Percentiles rank a stretch among this genome's conserved stretches.
phyloP scores from a whole-genome alignment of 2,329 filamentous ascomycete genomes.

The Epichloe sp. region DNA sequence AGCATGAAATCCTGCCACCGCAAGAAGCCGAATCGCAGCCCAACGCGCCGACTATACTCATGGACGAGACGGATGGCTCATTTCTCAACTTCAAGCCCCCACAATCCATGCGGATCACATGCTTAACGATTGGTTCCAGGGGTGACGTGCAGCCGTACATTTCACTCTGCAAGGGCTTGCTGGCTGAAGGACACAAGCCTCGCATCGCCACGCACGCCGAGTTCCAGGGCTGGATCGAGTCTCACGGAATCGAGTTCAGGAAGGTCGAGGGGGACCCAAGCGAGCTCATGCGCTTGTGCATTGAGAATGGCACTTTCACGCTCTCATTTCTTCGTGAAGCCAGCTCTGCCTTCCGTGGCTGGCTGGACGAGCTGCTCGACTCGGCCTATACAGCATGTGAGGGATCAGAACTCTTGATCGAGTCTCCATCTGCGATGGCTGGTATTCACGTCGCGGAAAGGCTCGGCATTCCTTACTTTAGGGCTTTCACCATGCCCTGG shows the following conservation, averaged over 20 bases:
- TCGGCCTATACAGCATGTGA: constrained; percentile 78
- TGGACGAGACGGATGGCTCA: constrained; percentile 80
- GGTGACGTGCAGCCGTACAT: constrained; percentile 98
- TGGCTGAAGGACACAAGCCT: constrained; percentile 75
- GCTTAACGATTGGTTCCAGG: constrained; percentile 86
- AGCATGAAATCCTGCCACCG: constrained; percentile 38
- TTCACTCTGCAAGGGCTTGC: constrained; percentile 78
- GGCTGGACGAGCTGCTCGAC: constrained; percentile 77
- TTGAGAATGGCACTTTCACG: constrained; percentile 96
- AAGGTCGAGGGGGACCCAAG: constrained; percentile 82
- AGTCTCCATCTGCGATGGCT: constrained; percentile 92
- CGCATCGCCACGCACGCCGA: constrained; percentile 87
- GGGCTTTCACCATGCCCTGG: constrained; percentile 98
- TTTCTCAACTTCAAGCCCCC: constrained; percentile 84
- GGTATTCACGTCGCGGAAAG: constrained; percentile 96
- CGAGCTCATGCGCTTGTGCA: constrained; percentile 90
- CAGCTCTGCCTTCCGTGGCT: constrained; percentile 77
- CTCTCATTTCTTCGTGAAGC: constrained; percentile 82
- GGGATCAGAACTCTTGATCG: constrained; percentile 78
- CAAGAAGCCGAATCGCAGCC: constrained; percentile 29
- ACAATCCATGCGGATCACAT: constrained; percentile 70
- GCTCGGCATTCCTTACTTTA: constrained; percentile 84
- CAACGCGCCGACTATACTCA: constrained; percentile 63
- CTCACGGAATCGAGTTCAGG: constrained; percentile 88
- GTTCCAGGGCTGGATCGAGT: constrained; percentile 77